Evolutionary conservation across 2,329 filamentous ascomycete genomes (phyloP).

Genomic region (Exserohilum turcica): DNA sequence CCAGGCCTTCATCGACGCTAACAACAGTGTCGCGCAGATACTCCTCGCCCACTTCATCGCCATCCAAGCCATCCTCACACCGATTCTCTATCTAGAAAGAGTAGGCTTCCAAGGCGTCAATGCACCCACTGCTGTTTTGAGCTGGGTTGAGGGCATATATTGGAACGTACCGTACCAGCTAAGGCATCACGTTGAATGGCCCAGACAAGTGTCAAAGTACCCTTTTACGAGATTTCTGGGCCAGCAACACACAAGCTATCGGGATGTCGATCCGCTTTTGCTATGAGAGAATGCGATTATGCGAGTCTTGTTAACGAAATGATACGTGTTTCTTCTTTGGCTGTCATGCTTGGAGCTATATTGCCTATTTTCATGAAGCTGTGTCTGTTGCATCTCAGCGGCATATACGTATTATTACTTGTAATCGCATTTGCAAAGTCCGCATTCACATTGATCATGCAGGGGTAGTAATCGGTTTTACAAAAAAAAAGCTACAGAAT

Average conservation of each 20-base stretch:
- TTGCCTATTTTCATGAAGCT: background rate
- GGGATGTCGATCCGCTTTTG: conserved; percentile 10
- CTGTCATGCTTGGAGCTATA: background rate
- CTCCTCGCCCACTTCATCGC: conserved; percentile 56
- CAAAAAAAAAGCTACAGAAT: too few species aligned
- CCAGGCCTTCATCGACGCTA: conserved; percentile 50
- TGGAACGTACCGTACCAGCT: conserved; percentile 30
- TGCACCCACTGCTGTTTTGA: conserved; percentile 37
- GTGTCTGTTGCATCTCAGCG: background rate
- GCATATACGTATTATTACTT: too few species aligned
- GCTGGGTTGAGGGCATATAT: conserved; percentile 45
- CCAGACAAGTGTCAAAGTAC: conserved; percentile 37
- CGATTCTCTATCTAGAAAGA: conserved; percentile 45
- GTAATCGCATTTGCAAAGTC: too few species aligned
- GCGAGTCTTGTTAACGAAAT: background rate
- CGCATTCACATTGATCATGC: too few species aligned
- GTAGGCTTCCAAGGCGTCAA: conserved; percentile 43
- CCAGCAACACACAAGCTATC: conserved; percentile 22
- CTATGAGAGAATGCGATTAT: background rate
- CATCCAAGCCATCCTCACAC: conserved; percentile 52
- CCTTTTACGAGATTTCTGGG: conserved; percentile 36
- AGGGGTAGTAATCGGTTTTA: too few species aligned
- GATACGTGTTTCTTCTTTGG: background rate
- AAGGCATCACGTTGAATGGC: conserved; percentile 39
- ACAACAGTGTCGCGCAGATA: conserved; percentile 51